Evolutionary conservation across 2,329 filamentous ascomycete genomes (phyloP), one percentile per base, ranked within the genome.

Genomic region (Aspergillus sp.): DNA sequence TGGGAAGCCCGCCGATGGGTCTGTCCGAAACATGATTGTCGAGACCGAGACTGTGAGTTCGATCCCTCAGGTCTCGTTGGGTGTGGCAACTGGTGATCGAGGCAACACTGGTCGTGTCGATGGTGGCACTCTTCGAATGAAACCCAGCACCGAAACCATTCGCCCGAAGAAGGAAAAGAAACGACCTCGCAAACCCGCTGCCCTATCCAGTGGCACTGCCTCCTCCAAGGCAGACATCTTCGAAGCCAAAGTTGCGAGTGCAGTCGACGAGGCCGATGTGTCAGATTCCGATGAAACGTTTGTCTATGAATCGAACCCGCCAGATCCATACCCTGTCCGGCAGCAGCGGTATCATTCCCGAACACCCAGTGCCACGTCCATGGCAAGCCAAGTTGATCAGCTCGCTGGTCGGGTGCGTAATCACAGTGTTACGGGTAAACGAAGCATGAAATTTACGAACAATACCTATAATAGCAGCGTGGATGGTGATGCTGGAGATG

Each of bases 211-310:
- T 27, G 56, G 57, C 12, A 66, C 76, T 84, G 88, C 85, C 47
- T 93, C 90, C 11, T 95, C 90, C 47, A 97, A 97, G 72, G 91
- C 93, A 62, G 93, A 98, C 68, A 90, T 97, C 40, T 98, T 98
- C 64, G 93, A 97, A 71, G 90, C 90, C 54, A 95, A 95, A 62
- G 90, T 98, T 54, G 91, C 91, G 40, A 96, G 85, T 64, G 91
- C 91, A 7, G 90, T 98, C 41, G 91, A 97, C 63, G 90, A 97
- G 66, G 90, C 89, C 36, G 88, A 96, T 65, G 95, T 91, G 9
- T 96, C 91, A 6, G 93, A 98, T 65, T 97, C 91, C 1, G 93
- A 96, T 59, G 93, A 97, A 68, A 97, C 93, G 0, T 98, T 97
- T 66, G 93, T 98, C 11, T 98, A 98, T 69, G 93, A 98, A 67